These are phyloP conservation scores for Moesziomyces antarcticus DNA, from an alignment of 1,284 basidiomycete species.

Conservation along the genomic window DNA sequence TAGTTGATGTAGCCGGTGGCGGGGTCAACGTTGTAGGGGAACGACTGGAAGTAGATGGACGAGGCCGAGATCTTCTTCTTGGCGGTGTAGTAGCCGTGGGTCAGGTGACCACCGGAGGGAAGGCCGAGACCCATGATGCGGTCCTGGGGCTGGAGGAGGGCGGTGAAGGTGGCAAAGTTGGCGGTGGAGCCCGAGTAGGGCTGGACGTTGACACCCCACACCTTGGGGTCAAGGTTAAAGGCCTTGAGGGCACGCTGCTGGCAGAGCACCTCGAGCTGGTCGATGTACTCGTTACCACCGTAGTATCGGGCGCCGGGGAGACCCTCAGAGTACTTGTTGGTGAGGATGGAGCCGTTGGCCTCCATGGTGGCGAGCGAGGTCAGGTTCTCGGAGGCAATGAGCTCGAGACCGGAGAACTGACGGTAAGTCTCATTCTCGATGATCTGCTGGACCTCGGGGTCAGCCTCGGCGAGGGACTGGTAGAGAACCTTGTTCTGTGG, in stretches of 20 bases:
- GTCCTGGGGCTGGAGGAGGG: conserved; percentile 96
- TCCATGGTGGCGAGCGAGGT: conserved; percentile 76
- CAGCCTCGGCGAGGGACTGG: conserved; percentile 84
- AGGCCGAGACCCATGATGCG: conserved; percentile 99
- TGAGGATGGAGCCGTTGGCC: conserved; percentile 97
- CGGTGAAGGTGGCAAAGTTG: conserved; percentile 97
- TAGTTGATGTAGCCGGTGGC: conserved; percentile 91
- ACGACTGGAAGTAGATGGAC: conserved; percentile 99
- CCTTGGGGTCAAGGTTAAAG: conserved; percentile 89
- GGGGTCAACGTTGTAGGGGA: conserved; percentile 84
- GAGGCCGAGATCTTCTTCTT: conserved; percentile 99
- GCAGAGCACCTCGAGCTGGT: conserved; percentile 93
- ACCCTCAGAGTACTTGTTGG: conserved; percentile 88
- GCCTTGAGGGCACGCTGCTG: conserved; percentile 95
- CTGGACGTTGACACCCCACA: conserved; percentile 99
- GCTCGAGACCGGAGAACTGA: conserved; percentile 96
- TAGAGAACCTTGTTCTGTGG: conserved; percentile 90
- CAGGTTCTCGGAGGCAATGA: conserved; percentile 85
- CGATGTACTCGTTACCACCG: conserved; percentile 87
- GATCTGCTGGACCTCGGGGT: conserved; percentile 94
- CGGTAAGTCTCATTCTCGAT: conserved; percentile 98
- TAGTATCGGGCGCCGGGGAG: conserved; percentile 90
- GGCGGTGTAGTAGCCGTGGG: conserved; percentile 97
- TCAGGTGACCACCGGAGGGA: conserved; percentile 97
- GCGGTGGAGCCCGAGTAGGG: conserved; percentile 84